These are phyloP conservation scores for Gentiana straminea DNA, from an alignment of 257 asterid species.

Conservation along the genomic window DNA sequence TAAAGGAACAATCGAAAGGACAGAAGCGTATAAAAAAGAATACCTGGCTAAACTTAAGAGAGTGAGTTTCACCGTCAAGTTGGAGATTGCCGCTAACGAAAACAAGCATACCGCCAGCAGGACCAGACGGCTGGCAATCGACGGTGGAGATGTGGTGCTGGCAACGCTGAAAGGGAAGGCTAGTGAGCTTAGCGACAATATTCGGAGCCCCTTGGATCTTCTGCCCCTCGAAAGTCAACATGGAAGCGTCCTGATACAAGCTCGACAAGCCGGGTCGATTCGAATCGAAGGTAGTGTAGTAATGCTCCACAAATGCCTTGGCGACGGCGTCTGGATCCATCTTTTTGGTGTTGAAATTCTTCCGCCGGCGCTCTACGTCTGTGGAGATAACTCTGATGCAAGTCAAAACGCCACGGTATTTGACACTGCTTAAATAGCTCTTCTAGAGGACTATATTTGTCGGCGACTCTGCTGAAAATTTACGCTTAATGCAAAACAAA, in stretches of 20 bases:
- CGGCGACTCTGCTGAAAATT: no score
- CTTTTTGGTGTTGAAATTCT: no score
- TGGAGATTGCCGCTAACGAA: conserved; percentile 43
- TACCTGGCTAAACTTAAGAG: conserved; percentile 35
- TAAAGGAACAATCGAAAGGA: no score
- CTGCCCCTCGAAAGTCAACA: conserved; percentile 50
- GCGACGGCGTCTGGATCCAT: conserved; percentile 47
- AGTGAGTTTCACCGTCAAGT: conserved; percentile 40
- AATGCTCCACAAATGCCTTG: conserved; percentile 50
- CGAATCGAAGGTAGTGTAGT: conserved; percentile 37
- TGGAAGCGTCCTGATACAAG: conserved; percentile 36
- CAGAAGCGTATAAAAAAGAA: no score
- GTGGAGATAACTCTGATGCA: no score
- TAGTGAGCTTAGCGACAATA: conserved; percentile 26
- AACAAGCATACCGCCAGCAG: conserved; percentile 45
- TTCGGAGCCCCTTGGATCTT: conserved; percentile 32
- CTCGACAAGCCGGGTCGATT: conserved; percentile 27
- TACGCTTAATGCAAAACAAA: no score
- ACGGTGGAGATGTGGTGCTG: conserved; percentile 39
- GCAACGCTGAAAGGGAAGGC: conserved; percentile 47
- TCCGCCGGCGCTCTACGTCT: no score
- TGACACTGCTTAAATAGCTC: no score
- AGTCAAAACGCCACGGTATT: no score
- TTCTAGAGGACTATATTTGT: no score
- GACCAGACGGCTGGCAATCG: conserved; percentile 56